Percentiles rank a stretch among this genome's conserved stretches.
phyloP scores from a whole-genome alignment of 2,329 filamentous ascomycete species.

The Sporothrix dimorphospora region DNA sequence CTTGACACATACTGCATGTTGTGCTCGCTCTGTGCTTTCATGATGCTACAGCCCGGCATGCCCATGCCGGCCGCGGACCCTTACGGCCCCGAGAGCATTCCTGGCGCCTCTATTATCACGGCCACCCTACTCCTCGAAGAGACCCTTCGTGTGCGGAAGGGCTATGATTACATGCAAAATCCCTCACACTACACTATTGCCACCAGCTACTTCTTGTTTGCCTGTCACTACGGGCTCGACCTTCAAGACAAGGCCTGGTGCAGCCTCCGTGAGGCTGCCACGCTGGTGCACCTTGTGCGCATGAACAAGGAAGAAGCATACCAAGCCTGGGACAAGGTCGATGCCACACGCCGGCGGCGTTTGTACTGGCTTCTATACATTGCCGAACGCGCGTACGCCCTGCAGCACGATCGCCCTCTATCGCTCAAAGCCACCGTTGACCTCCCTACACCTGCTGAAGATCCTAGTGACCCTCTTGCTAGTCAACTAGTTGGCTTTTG shows the following conservation, averaged over 20 bases:
- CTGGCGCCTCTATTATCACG: conserved; percentile 64
- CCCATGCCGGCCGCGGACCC: conserved; percentile 56
- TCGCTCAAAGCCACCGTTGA: conserved; percentile 71
- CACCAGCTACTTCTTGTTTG: conserved; percentile 80
- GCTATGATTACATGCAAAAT: conserved; percentile 61
- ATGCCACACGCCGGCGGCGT: conserved; percentile 65
- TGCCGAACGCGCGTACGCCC: conserved; percentile 71
- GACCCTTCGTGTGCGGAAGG: conserved; percentile 64
- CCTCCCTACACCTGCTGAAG: conserved; percentile 64
- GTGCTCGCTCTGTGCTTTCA: conserved; percentile 67
- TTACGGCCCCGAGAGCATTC: conserved; percentile 58
- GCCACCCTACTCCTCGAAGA: conserved; percentile 71
- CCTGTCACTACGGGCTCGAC: conserved; percentile 70
- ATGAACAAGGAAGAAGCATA: conserved; percentile 69
- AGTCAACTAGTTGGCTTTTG: conserved; percentile 61
- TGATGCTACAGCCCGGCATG: conserved; percentile 72
- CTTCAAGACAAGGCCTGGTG: conserved; percentile 79
- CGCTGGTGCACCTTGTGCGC: conserved; percentile 63
- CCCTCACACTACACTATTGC: conserved; percentile 62
- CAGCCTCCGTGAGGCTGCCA: conserved; percentile 75
- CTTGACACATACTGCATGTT: conserved; percentile 67
- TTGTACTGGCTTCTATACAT: conserved; percentile 75
- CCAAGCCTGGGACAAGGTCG: conserved; percentile 58
- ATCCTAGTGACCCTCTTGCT: conserved; percentile 59
- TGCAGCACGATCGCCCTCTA: conserved; percentile 70